These are phyloP conservation scores for Pulveroboletus sp. DNA, from an alignment of 768 basidiomycete species.

Conservation along the genomic window DNA sequence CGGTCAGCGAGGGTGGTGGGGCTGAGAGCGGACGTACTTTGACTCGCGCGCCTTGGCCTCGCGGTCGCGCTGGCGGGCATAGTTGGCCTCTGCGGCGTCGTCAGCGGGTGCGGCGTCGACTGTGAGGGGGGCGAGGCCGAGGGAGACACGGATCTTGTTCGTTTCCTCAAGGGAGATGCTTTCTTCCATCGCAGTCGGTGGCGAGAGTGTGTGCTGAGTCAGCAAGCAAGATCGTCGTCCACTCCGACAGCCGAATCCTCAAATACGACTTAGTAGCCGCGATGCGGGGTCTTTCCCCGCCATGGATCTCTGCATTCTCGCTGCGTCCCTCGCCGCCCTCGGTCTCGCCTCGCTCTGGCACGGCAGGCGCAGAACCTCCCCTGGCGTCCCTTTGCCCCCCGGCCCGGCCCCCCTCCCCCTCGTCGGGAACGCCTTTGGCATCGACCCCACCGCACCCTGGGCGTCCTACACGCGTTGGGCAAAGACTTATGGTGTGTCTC, in stretches of 20 bases:
- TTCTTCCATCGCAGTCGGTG: slow-evolving; percentile 68
- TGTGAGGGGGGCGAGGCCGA: slow-evolving; percentile 90
- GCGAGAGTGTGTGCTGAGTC: slow-evolving; percentile 10
- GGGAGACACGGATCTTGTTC: slow-evolving; percentile 89
- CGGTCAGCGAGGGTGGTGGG: slow-evolving; percentile 16
- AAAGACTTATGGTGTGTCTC: slow-evolving; percentile 24
- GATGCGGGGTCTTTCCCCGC: not conserved
- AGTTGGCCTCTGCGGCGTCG: slow-evolving; percentile 85
- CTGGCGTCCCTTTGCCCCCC: slow-evolving; percentile 36
- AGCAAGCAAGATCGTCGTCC: not conserved
- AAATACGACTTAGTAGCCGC: no score
- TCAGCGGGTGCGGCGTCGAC: slow-evolving; percentile 71
- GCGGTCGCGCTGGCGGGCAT: slow-evolving; percentile 62
- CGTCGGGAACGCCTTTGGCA: slow-evolving; percentile 28
- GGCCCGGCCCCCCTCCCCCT: slow-evolving; percentile 47
- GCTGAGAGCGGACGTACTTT: slow-evolving; percentile 54
- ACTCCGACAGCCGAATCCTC: slow-evolving; percentile 6
- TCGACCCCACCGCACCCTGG: slow-evolving; percentile 30
- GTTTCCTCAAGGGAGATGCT: slow-evolving; percentile 92
- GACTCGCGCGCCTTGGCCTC: slow-evolving; percentile 69
- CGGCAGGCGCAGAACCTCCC: not conserved
- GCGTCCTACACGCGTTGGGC: slow-evolving; percentile 32
- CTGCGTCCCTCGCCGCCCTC: slow-evolving; percentile 1
- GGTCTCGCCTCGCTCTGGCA: slow-evolving; percentile 9
- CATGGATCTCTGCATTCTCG: slow-evolving; percentile 13